These are phyloP conservation scores for Kodamaea suecica DNA, from an alignment of 1,139 yeast genomes.

Conservation along the genomic window DNA sequence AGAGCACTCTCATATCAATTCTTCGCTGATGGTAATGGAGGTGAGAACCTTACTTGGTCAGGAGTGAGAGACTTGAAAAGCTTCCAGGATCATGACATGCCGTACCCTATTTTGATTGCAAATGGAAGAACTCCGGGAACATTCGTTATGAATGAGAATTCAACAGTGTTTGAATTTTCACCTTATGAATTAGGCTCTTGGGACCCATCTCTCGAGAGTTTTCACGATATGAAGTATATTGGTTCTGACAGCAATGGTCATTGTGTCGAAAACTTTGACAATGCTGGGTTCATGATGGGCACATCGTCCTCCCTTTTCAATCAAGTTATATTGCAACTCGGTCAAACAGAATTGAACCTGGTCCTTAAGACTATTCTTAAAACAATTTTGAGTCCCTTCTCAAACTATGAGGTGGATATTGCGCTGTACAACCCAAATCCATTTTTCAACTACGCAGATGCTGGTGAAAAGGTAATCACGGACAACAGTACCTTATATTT, in stretches of 20 bases:
- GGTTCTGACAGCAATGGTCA: slow-evolving; percentile 34
- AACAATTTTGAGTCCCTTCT: slow-evolving; percentile 25
- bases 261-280: slow-evolving; percentile 63
- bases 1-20: slow-evolving; percentile 40
- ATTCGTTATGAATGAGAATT: slow-evolving; percentile 31
- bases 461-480: slow-evolving; percentile 21
- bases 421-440: slow-evolving; percentile 45
- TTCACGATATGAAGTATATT: slow-evolving; percentile 31
- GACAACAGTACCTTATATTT: slow-evolving; percentile 49
- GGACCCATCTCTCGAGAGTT: slow-evolving; percentile 38
- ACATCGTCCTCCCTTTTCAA: slow-evolving; percentile 71
- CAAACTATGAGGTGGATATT: slow-evolving; percentile 32
- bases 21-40: slow-evolving; percentile 23
- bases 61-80: slow-evolving; percentile 26
- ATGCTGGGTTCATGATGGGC: slow-evolving; percentile 69
- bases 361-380: slow-evolving; percentile 27
- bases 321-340: slow-evolving; percentile 27
- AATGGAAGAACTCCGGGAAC: slow-evolving; percentile 40
- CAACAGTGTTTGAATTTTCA: slow-evolving; percentile 40
- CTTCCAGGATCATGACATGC: slow-evolving; percentile 36
- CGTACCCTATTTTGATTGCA: slow-evolving; percentile 41
- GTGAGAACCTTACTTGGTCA: slow-evolving; percentile 40
- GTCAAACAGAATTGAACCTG: slow-evolving; percentile 18
- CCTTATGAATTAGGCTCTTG: slow-evolving; percentile 47
- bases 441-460: slow-evolving; percentile 21